Evolutionary conservation across 306 rosid species (phyloP).

Genomic region (Adenanthera pavonina): DNA sequence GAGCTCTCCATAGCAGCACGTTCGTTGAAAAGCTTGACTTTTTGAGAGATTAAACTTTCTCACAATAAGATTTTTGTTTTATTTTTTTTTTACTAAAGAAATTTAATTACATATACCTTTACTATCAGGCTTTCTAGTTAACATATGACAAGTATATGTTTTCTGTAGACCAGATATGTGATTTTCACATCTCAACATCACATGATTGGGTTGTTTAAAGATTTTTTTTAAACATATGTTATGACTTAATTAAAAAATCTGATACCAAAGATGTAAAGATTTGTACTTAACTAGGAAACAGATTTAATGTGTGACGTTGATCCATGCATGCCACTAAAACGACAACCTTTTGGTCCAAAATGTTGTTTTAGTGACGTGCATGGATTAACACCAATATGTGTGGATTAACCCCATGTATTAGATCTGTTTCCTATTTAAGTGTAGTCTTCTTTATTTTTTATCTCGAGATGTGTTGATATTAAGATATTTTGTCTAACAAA

Average conservation of each 20-base stretch:
- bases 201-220: neutral
- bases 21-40: neutral
- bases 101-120: neutral
- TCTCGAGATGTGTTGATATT: neutral
- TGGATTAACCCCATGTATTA: neutral
- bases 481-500: neutral
- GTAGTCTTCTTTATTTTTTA: neutral
- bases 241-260: neutral
- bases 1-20: neutral
- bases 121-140: neutral
- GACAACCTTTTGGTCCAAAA: too few species aligned
- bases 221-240: neutral
- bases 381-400: neutral
- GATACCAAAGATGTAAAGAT: neutral
- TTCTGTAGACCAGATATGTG: neutral
- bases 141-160: neutral
- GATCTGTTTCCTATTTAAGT: neutral
- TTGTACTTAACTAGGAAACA: neutral
- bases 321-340: neutral
- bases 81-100: too few species aligned
- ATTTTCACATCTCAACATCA: neutral
- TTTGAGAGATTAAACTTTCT: neutral
- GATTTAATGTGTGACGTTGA: neutral
- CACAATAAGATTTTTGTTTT: neutral
- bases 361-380: neutral